Evolutionary conservation across 192 early-diverging fungal genomes (phyloP), one percentile per base, ranked within the genome.

Genomic region (Dissophora globulifera): DNA sequence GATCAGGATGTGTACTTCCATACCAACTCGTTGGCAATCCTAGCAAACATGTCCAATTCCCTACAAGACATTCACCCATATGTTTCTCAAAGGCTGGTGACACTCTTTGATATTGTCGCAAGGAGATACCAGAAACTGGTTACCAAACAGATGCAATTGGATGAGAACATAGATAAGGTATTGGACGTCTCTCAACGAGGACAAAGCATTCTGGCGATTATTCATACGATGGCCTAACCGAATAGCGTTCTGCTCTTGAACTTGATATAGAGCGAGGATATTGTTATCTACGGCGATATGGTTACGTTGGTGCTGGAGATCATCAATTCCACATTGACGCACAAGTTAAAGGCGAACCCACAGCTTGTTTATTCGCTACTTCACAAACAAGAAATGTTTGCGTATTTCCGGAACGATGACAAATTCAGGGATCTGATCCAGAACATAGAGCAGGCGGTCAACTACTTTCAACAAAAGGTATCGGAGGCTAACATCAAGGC

Each of bases 1-100:
- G 6, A n/a, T n/a, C 67, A 92, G 86, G 91, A 92, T 58, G 79
- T 85, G 3, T 91, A 88, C 56, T 82, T 91, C 49, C 92, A 93
- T 41, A 88, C 88, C 5, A 83, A 82, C 29, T 88, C 82, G 50
- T 38, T 91, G 25, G 89, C 89, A 1, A 87, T 86, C 53, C 64
- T 93, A 20, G 78, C 86, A 5, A 93, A 93, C 51, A 83, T 93
- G 80, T 85, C 90, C 0, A 75, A 59, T 27, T 80, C 78, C 16
- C 76, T 89, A 32, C 61, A 79, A 29, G 86, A 88, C 48, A 87
- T 92, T 45, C 84, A 88, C 41, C 80, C 88, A 10, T 85, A 89
- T 51, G 89, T 93, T 1, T 89, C 92, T 0, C 91, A 93, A 61
- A 67, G 89, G 38, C 58, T 93, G 46, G 83, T 91, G 15, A 87